phyloP scores from a whole-genome alignment of 2,329 filamentous ascomycete genomes.

The Botrytis hyacinthi region DNA sequence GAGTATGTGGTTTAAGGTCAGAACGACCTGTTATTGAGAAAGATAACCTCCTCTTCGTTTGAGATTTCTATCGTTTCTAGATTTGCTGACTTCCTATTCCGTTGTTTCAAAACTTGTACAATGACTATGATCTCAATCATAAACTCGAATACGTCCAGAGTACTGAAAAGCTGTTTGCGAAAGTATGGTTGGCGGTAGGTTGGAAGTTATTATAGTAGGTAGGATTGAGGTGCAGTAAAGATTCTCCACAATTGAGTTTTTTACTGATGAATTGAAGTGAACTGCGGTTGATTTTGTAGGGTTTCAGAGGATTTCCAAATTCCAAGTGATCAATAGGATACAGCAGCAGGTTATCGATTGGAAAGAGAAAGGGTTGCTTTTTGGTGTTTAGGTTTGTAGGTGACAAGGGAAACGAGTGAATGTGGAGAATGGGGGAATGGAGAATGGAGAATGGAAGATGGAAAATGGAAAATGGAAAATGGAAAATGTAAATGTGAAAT shows the following conservation, averaged over 20 bases:
- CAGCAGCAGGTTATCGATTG: background rate
- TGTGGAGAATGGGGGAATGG: conserved; percentile 9
- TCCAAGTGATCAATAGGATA: background rate
- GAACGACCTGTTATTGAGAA: conserved; percentile 3
- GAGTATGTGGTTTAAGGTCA: conserved; percentile 17
- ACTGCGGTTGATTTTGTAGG: background rate
- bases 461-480: background rate
- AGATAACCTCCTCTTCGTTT: conserved; percentile 11
- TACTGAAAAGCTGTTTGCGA: background rate
- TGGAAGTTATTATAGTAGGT: background rate
- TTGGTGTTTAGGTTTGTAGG: background rate
- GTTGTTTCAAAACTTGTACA: background rate
- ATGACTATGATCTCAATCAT: background rate
- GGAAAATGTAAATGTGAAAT: background rate
- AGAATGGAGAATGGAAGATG: background rate
- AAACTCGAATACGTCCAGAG: background rate
- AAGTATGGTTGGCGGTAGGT: background rate
- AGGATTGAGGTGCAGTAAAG: background rate
- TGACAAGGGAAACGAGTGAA: conserved; percentile 6
- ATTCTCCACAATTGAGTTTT: background rate
- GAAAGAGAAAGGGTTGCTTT: background rate
- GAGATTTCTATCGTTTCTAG: background rate
- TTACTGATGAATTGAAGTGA: background rate
- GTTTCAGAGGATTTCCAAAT: background rate
- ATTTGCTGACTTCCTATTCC: background rate